These are phyloP conservation scores for Diaporthe destruens DNA, from an alignment of 2,329 filamentous ascomycete genomes.

Conservation along the genomic window DNA sequence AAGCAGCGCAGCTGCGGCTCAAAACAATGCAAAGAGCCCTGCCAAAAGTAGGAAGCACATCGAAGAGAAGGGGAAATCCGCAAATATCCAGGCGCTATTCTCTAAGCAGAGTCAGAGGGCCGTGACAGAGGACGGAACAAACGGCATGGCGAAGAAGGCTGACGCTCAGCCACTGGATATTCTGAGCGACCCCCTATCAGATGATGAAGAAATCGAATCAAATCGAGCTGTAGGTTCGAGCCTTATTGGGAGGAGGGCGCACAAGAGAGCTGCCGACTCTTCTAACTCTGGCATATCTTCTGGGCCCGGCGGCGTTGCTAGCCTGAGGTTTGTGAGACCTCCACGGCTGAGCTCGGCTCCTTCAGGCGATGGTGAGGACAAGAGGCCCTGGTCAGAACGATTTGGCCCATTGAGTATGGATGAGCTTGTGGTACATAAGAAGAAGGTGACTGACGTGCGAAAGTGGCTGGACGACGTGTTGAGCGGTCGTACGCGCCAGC, in stretches of 20 bases:
- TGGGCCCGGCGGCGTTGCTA: slow-evolving; percentile 50
- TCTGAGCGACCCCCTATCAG: slow-evolving; percentile 69
- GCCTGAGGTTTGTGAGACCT: slow-evolving; percentile 66
- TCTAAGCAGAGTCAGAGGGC: slow-evolving; percentile 70
- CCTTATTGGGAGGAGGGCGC: slow-evolving; percentile 67
- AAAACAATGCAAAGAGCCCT: slow-evolving; percentile 61
- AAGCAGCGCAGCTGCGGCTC: slow-evolving; percentile 45
- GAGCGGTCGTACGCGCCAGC: slow-evolving; percentile 73
- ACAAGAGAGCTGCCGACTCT: slow-evolving; percentile 63
- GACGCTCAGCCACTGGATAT: slow-evolving; percentile 56
- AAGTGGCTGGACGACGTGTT: slow-evolving; percentile 85
- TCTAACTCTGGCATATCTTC: slow-evolving; percentile 46
- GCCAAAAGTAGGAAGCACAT: slow-evolving; percentile 56
- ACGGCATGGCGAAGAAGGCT: slow-evolving; percentile 45
- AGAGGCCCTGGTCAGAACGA: slow-evolving; percentile 87
- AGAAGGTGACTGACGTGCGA: slow-evolving; percentile 88
- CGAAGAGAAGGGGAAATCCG: slow-evolving; percentile 65
- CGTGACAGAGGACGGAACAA: slow-evolving; percentile 50
- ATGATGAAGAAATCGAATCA: slow-evolving; percentile 69
- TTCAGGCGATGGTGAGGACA: slow-evolving; percentile 61
- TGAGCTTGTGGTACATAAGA: slow-evolving; percentile 94
- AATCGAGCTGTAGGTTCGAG: slow-evolving; percentile 64
- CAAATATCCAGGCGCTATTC: slow-evolving; percentile 70
- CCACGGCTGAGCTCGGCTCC: slow-evolving; percentile 48
- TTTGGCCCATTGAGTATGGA: slow-evolving; percentile 82